Evolutionary conservation across 768 basidiomycete species (phyloP), one percentile per base, ranked within the genome.

Genomic region (Hygrocybe punicea): DNA sequence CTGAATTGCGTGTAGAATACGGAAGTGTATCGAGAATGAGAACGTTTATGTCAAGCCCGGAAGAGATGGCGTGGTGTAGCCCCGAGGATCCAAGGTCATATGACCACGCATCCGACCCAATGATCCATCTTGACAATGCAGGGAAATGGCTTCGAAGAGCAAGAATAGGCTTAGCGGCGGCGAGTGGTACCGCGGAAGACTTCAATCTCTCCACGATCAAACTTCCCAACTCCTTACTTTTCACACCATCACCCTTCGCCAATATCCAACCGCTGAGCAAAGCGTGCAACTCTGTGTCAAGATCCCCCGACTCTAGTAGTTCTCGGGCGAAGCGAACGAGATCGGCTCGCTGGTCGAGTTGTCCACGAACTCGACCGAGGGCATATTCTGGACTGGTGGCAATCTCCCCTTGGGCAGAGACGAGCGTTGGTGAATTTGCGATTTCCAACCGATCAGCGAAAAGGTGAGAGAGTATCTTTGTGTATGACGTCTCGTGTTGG

Each of bases 91-190:
- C 97, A 40, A 98, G 84, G 72, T 98, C 97, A 69, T 97, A 93
- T 0, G 95, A 89, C 97, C 97, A 98, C 0, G 92, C 90, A 69
- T 99, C 97, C 17, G 95, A 98, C 17, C 96, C 94, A 63, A 99
- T 89, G 71, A 99, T 98, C 97, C 97, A 99, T 57, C 91, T 81
- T 6, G 91, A 93, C 36, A 77, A 77, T 7, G 84, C 76, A 40
- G 82, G 75, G 63, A 97, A 83, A 62, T 86, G 82, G 17, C 81
- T 72, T 39, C 79, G 79, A 10, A 89, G 75, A 14, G 79, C 65
- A 36, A 92, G 78, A 45, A 91, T 79, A 25, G 78, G 78, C 39
- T 83, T 72, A 4, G 81, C 83, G 8, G 79, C 71, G 4, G 79
- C 69, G 57, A 79, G 75, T 7, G 69, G 58, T 16, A 74, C 62